These are phyloP conservation scores for Aureobasidium melanogenum DNA, from an alignment of 2,329 filamentous ascomycete genomes.

Conservation along the genomic window DNA sequence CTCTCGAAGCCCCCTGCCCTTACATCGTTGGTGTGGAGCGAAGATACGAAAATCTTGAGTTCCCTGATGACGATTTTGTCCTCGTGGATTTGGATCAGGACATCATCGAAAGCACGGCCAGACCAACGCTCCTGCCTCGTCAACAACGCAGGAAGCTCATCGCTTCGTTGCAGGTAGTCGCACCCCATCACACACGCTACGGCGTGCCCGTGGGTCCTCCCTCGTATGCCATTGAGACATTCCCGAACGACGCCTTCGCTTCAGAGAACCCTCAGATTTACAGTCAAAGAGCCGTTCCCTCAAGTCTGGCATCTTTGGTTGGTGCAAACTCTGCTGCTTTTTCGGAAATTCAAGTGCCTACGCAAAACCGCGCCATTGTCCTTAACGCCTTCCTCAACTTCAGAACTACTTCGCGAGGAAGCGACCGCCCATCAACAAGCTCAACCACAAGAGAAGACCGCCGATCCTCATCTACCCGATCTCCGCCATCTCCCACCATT, in stretches of 20 bases:
- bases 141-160: conserved; percentile 85
- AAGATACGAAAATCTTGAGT: conserved; percentile 73
- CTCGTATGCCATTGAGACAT: conserved; percentile 86
- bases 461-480: conserved; percentile 29
- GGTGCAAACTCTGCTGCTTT: conserved; percentile 85
- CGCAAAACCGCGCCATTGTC: conserved; percentile 52
- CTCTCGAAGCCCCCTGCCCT: conserved; percentile 87
- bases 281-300: conserved; percentile 58
- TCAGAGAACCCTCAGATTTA: conserved; percentile 79
- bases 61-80: conserved; percentile 93
- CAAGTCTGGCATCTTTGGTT: conserved; percentile 75
- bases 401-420: conserved; percentile 50
- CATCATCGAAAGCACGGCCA: conserved; percentile 72
- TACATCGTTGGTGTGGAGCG: conserved; percentile 96
- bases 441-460: conserved; percentile 38
- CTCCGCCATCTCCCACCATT: conserved; percentile 54
- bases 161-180: conserved; percentile 79
- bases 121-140: conserved; percentile 70
- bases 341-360: conserved; percentile 40
- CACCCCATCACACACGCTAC: conserved; percentile 78
- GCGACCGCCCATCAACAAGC: conserved; percentile 71
- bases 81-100: conserved; percentile 90
- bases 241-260: conserved; percentile 80
- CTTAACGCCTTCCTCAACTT: conserved; percentile 88
- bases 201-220: conserved; percentile 84